phyloP scores from a whole-genome alignment of 2,329 filamentous ascomycete species.

The Daldinia sp. region DNA sequence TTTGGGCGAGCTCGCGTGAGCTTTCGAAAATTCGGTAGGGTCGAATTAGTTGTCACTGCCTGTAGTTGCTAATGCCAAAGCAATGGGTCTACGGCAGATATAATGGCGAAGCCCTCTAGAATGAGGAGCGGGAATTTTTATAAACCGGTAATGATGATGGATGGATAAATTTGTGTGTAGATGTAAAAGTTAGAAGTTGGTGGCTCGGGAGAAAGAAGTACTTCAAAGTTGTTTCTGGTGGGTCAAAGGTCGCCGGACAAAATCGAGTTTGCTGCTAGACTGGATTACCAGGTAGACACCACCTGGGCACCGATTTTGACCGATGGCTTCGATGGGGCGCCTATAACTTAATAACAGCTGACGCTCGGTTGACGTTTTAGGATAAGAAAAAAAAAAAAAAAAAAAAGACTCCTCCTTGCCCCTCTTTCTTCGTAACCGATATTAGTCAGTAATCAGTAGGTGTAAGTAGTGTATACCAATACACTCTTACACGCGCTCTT shows the following conservation, averaged over 20 bases:
- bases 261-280: slow-evolving; percentile 22
- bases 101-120: not conserved
- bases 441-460: slow-evolving; percentile 24
- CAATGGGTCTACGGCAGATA: not conserved
- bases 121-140: slow-evolving; percentile 7
- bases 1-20: not conserved
- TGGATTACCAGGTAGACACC: too few relatives aligned
- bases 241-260: slow-evolving; percentile 34
- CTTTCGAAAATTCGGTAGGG: not conserved
- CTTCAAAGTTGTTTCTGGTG: slow-evolving; percentile 23
- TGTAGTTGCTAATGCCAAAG: slow-evolving; percentile 12
- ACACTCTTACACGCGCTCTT: not conserved
- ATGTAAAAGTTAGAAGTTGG: slow-evolving; percentile 17
- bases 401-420: slow-evolving; percentile 15
- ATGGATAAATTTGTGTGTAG: slow-evolving; percentile 11
- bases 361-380: slow-evolving; percentile 35
- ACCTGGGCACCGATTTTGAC: slow-evolving; percentile 37
- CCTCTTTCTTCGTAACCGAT: slow-evolving; percentile 24
- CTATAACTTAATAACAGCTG: slow-evolving; percentile 25
- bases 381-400: slow-evolving; percentile 3
- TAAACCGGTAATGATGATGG: slow-evolving; percentile 6
- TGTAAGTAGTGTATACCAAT: too few relatives aligned
- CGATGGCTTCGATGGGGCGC: slow-evolving; percentile 31
- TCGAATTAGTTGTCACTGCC: slow-evolving; percentile 9
- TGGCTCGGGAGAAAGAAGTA: slow-evolving; percentile 8